Conservation (phyloP, 2,329 filamentous ascomycete genomes). For the Alternaria gansuensis region DNA sequence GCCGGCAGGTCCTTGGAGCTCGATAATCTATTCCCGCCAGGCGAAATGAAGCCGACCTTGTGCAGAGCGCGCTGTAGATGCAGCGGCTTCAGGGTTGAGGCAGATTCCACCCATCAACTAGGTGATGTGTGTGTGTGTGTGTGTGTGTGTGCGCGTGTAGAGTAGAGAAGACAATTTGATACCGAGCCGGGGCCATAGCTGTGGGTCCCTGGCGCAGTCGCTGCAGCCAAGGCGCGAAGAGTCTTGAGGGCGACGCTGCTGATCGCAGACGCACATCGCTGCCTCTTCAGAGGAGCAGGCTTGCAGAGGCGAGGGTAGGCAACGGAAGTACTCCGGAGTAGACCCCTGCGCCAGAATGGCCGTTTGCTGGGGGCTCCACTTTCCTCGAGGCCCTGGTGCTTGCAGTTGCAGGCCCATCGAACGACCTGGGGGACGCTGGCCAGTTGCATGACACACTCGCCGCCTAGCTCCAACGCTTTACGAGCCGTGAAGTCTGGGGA, state of each 20-base stretch:
- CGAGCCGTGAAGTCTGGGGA: conserved; percentile 41
- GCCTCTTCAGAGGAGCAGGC: conserved; percentile 14
- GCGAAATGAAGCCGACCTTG: conserved; percentile 26
- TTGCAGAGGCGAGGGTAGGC: conserved; percentile 21
- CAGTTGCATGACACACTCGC: conserved; percentile 39
- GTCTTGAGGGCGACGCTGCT: conserved; percentile 17
- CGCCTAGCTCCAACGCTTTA: conserved; percentile 19
- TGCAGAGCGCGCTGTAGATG: conserved; percentile 19
- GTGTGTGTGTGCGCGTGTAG: too few relatives aligned
- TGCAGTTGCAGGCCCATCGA: conserved; percentile 25
- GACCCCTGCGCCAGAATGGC: conserved; percentile 36
- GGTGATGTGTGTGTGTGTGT: neutral
- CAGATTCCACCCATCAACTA: neutral
- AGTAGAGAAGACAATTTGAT: conserved; percentile 1
- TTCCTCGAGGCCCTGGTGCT: conserved; percentile 32
- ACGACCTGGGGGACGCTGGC: conserved; percentile 30
- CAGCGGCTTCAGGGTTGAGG: conserved; percentile 14
- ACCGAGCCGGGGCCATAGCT: conserved; percentile 24
- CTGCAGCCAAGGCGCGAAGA: conserved; percentile 23
- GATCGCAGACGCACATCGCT: conserved; percentile 22
- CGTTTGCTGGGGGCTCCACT: conserved; percentile 31
- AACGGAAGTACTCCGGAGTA: conserved; percentile 23
- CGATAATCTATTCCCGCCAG: conserved; percentile 29
- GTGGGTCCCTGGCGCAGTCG: conserved; percentile 17
- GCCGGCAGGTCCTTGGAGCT: conserved; percentile 25